Evolutionary conservation across 2,329 filamentous ascomycete genomes (phyloP), one percentile per base, ranked within the genome.

Genomic region (Fusarium illudens): DNA sequence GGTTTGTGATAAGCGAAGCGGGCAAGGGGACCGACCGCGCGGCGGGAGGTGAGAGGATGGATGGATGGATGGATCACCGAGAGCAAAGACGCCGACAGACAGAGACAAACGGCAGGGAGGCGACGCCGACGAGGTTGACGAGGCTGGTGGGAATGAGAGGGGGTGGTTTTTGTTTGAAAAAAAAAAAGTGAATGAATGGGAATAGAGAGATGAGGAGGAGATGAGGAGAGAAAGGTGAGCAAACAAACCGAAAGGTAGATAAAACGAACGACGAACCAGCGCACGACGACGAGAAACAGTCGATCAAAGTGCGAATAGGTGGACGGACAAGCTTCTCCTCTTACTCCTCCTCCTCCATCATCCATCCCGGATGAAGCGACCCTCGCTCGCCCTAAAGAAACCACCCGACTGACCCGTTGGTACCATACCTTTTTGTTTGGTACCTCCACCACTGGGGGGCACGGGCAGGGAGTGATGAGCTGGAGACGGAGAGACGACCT

Each of bases 41-140:
- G 42, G 13, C 22, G 34, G 51, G 39, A 46, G 29, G 33, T 29
- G 54, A 33, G 42, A 32, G 30, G 30, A 8, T 32, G 30, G 30
- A 12, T 12, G 32, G n/a, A n/a, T n/a, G n/a, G 46, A 64, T 70
- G 66, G 46, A 67, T 58, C 62, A 70, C 44, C 49, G 33, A 39
- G 44, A 58, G 42, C 39, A 17, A 44, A 54, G 36, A 48, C 29
- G 33, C 10, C 54, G 48, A 39, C 53, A 20, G 32, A 48, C 52
- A 60, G 58, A 56, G 58, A 60, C 37, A 37, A 46, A 58, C 55
- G 19, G 34, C 22, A 54, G 37, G 50, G 50, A 54, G 57, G 36
- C 3, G 22, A 32, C 25, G 25, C 42, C 9, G 25, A 42, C n/a
- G 49, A 37, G 20, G 32, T 20, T 34, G 32, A 25, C 32, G 13